Conservation (phyloP, 1,284 basidiomycete genomes). For the Garcileccinum viscosum region DNA sequence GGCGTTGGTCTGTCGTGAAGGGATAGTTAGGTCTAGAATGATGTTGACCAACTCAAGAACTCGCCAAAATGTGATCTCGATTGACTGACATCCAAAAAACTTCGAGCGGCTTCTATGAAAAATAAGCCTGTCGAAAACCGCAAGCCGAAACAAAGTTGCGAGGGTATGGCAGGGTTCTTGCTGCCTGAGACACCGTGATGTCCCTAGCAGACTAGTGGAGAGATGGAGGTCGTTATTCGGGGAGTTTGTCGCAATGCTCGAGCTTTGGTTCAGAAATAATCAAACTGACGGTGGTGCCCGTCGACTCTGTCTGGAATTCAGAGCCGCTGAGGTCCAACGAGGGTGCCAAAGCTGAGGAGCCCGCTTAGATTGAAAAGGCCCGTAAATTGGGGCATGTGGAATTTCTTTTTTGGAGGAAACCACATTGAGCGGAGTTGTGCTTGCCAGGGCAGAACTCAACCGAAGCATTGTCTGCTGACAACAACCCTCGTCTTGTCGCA, state of each 20-base stretch:
- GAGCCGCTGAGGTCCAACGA: neutral
- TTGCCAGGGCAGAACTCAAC: constrained; percentile 6
- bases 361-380: neutral
- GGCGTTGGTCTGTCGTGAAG: neutral
- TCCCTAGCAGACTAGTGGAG: neutral
- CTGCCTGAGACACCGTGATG: neutral
- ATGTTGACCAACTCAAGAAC: neutral
- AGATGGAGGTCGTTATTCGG: neutral
- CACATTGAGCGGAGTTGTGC: constrained; percentile 29
- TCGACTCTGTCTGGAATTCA: neutral
- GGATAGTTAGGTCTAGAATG: neutral
- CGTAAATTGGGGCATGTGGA: constrained; percentile 20
- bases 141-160: neutral
- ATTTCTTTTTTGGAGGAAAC: constrained; percentile 16
- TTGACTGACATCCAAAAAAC: neutral
- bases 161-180: neutral
- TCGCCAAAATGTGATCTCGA: neutral
- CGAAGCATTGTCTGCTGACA: neutral
- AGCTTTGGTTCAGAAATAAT: neutral
- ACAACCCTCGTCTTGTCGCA: neutral
- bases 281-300: neutral
- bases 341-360: neutral
- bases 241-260: neutral
- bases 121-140: neutral
- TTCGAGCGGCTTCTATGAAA: neutral